Evolutionary conservation across 2,329 filamentous ascomycete genomes (phyloP).

Genomic region (Alternaria arbusti): DNA sequence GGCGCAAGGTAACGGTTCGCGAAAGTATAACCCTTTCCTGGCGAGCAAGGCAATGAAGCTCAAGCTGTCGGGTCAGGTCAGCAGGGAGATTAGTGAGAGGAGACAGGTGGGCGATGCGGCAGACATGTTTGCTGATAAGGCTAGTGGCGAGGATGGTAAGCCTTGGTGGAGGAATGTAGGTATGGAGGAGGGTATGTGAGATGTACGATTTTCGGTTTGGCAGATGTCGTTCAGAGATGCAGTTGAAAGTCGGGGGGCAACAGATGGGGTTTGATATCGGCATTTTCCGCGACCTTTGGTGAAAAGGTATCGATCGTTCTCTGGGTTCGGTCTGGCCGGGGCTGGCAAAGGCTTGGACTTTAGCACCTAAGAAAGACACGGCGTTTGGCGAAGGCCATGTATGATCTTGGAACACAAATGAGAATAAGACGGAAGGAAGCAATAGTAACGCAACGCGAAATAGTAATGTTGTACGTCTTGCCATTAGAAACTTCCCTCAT

Average conservation of each 20-base stretch:
- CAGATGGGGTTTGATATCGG: neutral
- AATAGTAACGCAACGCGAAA: neutral
- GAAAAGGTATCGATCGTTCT: neutral
- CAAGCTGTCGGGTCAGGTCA: conserved; percentile 64
- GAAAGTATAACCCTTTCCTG: conserved; percentile 38
- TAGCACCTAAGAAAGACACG: neutral
- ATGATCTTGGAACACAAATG: neutral
- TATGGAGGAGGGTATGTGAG: conserved; percentile 56
- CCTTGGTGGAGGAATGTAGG: conserved; percentile 59
- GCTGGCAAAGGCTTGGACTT: neutral
- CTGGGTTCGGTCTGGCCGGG: neutral
- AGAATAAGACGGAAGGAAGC: neutral
- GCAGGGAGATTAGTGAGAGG: conserved; percentile 77
- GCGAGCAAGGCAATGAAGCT: conserved; percentile 66
- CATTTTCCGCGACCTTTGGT: neutral
- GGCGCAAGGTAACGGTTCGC: conserved; percentile 53
- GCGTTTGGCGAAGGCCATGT: neutral
- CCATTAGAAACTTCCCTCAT: fast-evolving
- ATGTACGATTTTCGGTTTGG: neutral
- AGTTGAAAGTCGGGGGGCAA: neutral
- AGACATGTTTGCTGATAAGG: conserved; percentile 65
- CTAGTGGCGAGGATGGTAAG: conserved; percentile 21
- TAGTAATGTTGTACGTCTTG: neutral
- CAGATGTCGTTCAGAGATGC: neutral
- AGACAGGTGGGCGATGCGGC: conserved; percentile 91